Base-by-base conservation (phyloP, 1,284 basidiomycete genomes). In the Pseudozyma flocculosa region DNA sequence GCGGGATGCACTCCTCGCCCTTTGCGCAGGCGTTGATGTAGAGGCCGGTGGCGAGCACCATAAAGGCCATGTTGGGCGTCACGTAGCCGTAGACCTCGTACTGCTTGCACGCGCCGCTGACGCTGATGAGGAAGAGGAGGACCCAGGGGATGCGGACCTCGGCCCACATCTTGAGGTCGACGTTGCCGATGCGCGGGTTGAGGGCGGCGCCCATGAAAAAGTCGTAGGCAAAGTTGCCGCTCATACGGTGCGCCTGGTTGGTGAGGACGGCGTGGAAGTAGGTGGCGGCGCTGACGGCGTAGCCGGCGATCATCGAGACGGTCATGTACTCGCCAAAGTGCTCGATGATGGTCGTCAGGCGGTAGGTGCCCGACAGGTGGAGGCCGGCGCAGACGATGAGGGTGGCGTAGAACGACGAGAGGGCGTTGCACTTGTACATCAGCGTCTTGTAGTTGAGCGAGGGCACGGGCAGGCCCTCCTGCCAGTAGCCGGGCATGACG, bases 111-210 rank as follows among this genome's bases (percentile, higher is more conserved):
- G 87, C 89, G 50, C 92, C 94, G 36, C 89, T 93, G 40, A 97
- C 85, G 9, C 91, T 85, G 72, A 97, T 84, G 79, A 94, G 87
- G 83, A 97, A 96, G 17, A 95, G 87, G 51, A 97, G 85, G 19
- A 95, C 87, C 94, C 95, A 98, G 8, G 93, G 92, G 68, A 99
- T 90, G 46, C 95, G 86, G 53, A 99, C 94, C 79, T 98, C 94
- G 23, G 91, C 91, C 78, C 93, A 98, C 93, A 99, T 97, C 83
- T 98, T 98, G 75, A 98, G 82, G 80, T 97, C 94, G 68, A 98
- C 85, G 32, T 84, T 83, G n/a, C 92, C 92, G 62, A 98, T 84
- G 54, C 94, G 86, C 14, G 95, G 95, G 81, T 97, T 98, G 62
- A 99, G 83, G 48, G 84, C 84, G 36, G 92, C 92, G 43, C 95